phyloP scores from a whole-genome alignment of 306 rosid genomes.

The Mucuna pruriens region DNA sequence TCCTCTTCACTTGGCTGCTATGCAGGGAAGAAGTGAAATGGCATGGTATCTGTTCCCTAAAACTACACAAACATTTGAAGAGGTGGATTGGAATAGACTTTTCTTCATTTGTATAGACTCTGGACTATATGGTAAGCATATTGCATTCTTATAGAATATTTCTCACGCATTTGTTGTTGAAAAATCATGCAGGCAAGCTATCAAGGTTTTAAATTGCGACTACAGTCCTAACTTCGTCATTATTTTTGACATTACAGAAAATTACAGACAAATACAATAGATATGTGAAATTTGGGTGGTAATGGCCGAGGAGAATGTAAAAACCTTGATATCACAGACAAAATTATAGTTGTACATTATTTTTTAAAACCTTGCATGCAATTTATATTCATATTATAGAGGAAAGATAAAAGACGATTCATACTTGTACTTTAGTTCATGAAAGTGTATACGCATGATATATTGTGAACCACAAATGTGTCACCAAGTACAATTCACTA shows the following conservation, averaged over 20 bases:
- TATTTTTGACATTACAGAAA: no score
- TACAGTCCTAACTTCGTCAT: no score
- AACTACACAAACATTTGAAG: neutral
- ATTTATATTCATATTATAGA: neutral
- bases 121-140: constrained; percentile 49
- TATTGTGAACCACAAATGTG: no score
- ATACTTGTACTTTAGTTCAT: no score
- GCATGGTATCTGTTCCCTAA: constrained; percentile 15
- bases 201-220: neutral
- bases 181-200: neutral
- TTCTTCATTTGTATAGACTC: constrained; percentile 34
- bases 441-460: no score
- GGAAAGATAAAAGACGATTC: neutral
- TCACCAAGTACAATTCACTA: no score
- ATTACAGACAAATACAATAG: no score
- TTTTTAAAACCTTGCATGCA: neutral
- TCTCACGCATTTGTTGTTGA: neutral
- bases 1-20: constrained; percentile 45
- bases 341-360: no score
- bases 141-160: no score
- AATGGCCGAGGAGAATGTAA: no score
- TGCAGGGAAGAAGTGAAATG: constrained; percentile 44
- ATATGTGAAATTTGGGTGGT: no score
- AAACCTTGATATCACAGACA: no score
- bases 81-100: constrained; percentile 25